These are phyloP conservation scores for Eutrema yunnanense DNA, from an alignment of 345 rosid genomes.

Conservation along the genomic window DNA sequence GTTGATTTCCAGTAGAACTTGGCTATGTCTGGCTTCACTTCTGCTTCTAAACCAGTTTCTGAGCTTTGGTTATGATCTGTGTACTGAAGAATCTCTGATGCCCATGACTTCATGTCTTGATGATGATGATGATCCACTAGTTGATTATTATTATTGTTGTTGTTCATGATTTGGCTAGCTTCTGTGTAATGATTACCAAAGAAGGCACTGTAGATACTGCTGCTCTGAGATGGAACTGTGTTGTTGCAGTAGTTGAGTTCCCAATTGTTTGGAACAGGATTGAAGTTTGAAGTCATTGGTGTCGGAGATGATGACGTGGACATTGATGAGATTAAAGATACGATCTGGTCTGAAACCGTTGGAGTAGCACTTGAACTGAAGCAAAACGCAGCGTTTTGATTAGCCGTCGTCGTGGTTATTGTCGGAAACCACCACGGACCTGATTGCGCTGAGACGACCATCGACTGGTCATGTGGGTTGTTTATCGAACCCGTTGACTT, in stretches of 20 bases:
- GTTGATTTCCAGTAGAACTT: slow-evolving; percentile 27
- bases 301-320: slow-evolving; percentile 42
- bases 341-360: slow-evolving; percentile 34
- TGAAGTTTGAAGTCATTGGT: slow-evolving; percentile 45
- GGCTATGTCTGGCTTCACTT: slow-evolving; percentile 31
- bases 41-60: slow-evolving; percentile 23
- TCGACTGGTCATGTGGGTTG: slow-evolving; percentile 27
- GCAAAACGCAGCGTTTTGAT: slow-evolving; percentile 35
- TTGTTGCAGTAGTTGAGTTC: slow-evolving; percentile 25
- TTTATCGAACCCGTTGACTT: slow-evolving; percentile 32
- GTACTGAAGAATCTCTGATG: slow-evolving; percentile 24
- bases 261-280: slow-evolving; percentile 45
- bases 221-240: slow-evolving; percentile 25
- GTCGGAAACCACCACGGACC: slow-evolving; percentile 17
- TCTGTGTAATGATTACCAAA: slow-evolving; percentile 30
- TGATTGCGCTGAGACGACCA: slow-evolving; percentile 26
- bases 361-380: slow-evolving; percentile 32
- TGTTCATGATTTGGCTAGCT: slow-evolving; percentile 16
- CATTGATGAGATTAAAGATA: slow-evolving; percentile 28
- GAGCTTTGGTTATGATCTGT: slow-evolving; percentile 20
- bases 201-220: slow-evolving; percentile 26
- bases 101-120: slow-evolving; percentile 27
- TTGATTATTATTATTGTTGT: neutral
- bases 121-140: neutral
- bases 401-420: neutral